Base-by-base conservation (phyloP, 257 asterid species). In the Salvia hispanica region DNA sequence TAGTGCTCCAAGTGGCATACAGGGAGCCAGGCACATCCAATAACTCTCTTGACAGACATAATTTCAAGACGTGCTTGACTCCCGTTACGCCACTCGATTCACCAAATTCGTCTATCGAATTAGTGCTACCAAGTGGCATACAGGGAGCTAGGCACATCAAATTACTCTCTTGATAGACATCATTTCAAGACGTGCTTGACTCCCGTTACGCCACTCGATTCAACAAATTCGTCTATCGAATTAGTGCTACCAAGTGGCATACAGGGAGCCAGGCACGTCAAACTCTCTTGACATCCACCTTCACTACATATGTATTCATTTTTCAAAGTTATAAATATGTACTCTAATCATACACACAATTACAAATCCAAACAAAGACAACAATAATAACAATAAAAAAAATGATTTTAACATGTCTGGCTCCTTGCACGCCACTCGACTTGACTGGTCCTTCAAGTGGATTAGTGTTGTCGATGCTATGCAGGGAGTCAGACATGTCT, bases 61-160 rank as follows among this genome's bases (percentile, higher is more conserved):
- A 58, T 16, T 43, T 43, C 3, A 4, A 3, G 34, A 76, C 78
- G 76, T 82, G 84, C 87, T 77, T 39, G 81, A 46, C 80, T 79
- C 87, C 82, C 63, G 64, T 43, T 65, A 82, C 74, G 84, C 87
- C 87, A 82, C 73, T 25, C 77, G 77, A 71, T 54, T 64, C 74
- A 21, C 31, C 76, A 67, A 77, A 72, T 74, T 46, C 74, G 21
- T 43, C 37, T 3, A 7, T 25, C 13, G 56, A 64, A 72, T 70
- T 64, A 67, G 71, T 67, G 39, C 25, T 4, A 54, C 40, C 87
- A 70, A 45, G 82, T 77, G 84, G 84, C 87, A 82, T 82, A 74
- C 84, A 79, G 84, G 84, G 87, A 82, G 82, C 87, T 80, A 82
- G 84, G 82, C 87, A 79, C 59, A 64, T 74, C 62, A 36, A 67